Base-by-base conservation (phyloP, 2,329 filamentous ascomycete species). In the Cladosporium phlei region DNA sequence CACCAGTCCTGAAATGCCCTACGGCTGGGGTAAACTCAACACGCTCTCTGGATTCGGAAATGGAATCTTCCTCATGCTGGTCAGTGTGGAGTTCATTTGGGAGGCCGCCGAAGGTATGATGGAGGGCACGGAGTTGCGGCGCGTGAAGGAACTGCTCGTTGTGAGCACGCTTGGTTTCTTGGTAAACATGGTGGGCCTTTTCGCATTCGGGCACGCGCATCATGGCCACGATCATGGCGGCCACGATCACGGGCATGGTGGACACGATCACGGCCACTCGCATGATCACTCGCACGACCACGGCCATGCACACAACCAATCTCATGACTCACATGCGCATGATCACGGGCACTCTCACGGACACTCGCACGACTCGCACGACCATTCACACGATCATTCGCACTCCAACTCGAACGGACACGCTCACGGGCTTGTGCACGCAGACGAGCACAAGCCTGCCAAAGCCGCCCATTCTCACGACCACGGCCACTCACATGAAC, bases 1-100 rank as follows among this genome's bases (percentile, higher is more conserved):
- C 1, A 86, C 89, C 1, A 95, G 85, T 63, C 77, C 86, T 49
- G 77, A 83, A 16, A 97, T 95, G 58, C 93, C 93, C 0, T 97
- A 96, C 61, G 93, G 93, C 0, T 93, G 95, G 64, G 90, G 91
- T 49, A 98, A 97, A 68, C 88, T 98, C 48, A 93, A 98, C 69
- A 96, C 89, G 1, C 72, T 98, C 48, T 95, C 91, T 50, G 93
- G 93, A 0, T 96, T 98, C 65, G 93, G 88, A 55, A 98, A 98
- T 61, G 93, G 93, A 6, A 85, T 98, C 21, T 91, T 98, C 57
- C 71, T 98, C 38, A 86, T 98, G 85, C 77, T 98, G 4, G 89
- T 98, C 55, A 96, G 90, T 62, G 75, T 97, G 17, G 93, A 98
- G 65, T 98, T 98, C 60, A 85, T 94, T 57, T 91, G 94, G 59